Evolutionary conservation across 2,329 filamentous ascomycete species (phyloP).

Genomic region (Niveomyces coronatus): DNA sequence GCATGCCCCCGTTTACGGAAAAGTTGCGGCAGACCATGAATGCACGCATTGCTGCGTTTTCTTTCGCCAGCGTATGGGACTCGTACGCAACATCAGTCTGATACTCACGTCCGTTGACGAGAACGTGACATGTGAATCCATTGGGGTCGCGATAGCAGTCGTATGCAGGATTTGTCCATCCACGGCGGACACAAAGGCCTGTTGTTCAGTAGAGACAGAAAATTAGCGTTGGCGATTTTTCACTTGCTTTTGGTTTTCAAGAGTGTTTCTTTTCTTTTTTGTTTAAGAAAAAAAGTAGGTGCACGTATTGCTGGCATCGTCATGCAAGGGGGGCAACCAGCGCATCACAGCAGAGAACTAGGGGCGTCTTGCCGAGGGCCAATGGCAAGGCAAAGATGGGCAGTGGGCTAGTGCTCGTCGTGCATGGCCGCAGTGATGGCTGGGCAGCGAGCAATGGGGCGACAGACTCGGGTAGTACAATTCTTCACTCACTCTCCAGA

Average conservation of each 20-base stretch:
- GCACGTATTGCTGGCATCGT: too few species aligned
- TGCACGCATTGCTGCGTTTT: constrained; percentile 89
- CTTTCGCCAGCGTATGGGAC: constrained; percentile 72
- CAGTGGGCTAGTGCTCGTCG: not conserved
- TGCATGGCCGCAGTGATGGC: not conserved
- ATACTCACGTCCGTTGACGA: constrained; percentile 95
- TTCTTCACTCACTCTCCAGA: constrained; percentile 55
- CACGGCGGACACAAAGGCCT: constrained; percentile 91
- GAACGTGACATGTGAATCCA: constrained; percentile 81
- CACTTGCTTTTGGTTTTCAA: not conserved
- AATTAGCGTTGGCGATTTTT: too few species aligned
- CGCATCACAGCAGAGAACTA: not conserved
- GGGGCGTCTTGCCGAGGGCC: not conserved
- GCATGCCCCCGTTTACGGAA: constrained; percentile 91
- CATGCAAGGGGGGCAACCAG: too few species aligned
- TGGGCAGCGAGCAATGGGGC: constrained; percentile 55
- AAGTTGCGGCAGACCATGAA: constrained; percentile 98
- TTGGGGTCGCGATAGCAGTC: constrained; percentile 63
- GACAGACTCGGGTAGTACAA: constrained; percentile 12
- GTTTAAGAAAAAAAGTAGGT: not conserved
- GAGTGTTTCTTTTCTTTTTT: not conserved
- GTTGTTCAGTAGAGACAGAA: too few species aligned
- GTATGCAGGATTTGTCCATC: constrained; percentile 87
- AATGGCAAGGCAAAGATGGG: not conserved
- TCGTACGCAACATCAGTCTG: constrained; percentile 81